These are phyloP conservation scores for Tetrahymena borealis DNA, from an alignment of 73 alveolate species.

Conservation along the genomic window DNA sequence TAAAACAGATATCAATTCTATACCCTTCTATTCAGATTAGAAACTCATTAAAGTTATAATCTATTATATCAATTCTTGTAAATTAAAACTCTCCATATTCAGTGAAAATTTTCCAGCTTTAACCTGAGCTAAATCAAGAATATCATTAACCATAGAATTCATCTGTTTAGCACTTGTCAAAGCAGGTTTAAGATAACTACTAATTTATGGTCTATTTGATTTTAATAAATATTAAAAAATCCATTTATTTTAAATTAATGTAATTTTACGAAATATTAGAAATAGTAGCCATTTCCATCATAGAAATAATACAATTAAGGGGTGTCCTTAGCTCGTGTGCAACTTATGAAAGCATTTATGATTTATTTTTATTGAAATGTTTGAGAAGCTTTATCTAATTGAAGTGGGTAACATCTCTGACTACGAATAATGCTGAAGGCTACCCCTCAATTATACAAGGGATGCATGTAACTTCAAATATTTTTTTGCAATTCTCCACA, in stretches of 20 bases:
- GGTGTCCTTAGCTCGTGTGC: constrained; percentile 40
- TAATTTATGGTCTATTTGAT: not conserved
- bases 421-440: not conserved
- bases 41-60: constrained; percentile 7
- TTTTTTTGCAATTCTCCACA: not conserved
- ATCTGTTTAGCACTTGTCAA: constrained; percentile 8
- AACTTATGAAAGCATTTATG: constrained; percentile 26
- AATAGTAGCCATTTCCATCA: not conserved
- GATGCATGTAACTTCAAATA: not conserved
- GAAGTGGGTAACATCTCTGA: constrained; percentile 23
- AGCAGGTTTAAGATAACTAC: constrained; percentile 7
- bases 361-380: constrained; percentile 8
- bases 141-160: constrained; percentile 6
- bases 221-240: not conserved
- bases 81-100: not conserved
- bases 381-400: constrained; percentile 7
- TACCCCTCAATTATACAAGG: not conserved
- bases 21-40: not conserved
- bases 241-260: not conserved
- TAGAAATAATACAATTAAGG: constrained; percentile 5
- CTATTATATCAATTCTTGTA: not conserved
- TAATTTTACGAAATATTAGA: not conserved
- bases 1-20: not conserved
- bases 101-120: constrained; percentile 31
- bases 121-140: constrained; percentile 26